Evolutionary conservation across 2,329 filamentous ascomycete genomes (phyloP).

Genomic region (Aspergillus hortae): DNA sequence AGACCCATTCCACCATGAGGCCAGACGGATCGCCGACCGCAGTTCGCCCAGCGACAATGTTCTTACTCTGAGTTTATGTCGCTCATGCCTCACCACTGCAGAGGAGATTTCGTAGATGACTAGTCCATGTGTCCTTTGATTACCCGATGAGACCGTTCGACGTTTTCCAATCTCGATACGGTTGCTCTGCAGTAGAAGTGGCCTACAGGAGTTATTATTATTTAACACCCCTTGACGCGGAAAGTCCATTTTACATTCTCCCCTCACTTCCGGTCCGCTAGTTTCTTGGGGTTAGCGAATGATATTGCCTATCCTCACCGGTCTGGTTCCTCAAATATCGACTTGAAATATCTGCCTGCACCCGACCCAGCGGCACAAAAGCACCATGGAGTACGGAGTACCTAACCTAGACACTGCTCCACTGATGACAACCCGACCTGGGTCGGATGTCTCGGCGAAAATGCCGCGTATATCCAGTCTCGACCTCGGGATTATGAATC

Average conservation of each 20-base stretch:
- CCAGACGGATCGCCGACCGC: neutral
- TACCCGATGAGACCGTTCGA: too few relatives aligned
- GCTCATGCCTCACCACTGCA: too few relatives aligned
- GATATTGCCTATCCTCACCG: neutral
- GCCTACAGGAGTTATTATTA: slow-evolving; percentile 8
- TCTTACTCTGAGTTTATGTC: neutral
- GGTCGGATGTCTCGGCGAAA: slow-evolving; percentile 10
- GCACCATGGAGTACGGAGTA: neutral
- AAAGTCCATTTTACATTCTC: slow-evolving; percentile 4
- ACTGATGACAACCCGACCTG: neutral
- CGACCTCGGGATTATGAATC: neutral
- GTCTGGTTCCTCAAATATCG: neutral
- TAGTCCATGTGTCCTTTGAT: too few relatives aligned
- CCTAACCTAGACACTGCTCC: too few relatives aligned
- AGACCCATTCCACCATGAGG: too few relatives aligned
- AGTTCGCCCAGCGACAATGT: neutral
- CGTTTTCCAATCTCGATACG: neutral
- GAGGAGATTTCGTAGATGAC: too few relatives aligned
- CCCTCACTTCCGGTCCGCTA: slow-evolving; percentile 10
- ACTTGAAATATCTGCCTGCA: neutral
- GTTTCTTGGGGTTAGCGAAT: neutral
- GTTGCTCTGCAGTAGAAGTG: slow-evolving; percentile 1
- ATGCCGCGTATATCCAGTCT: neutral
- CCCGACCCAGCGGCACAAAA: neutral
- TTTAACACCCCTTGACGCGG: slow-evolving; percentile 13